A percentile compares a stretch with the other conserved stretches of the same genome.
These are phyloP conservation scores for Saturnispora kantuleensis DNA, from an alignment of 805 yeast genomes.

Conservation along the genomic window DNA sequence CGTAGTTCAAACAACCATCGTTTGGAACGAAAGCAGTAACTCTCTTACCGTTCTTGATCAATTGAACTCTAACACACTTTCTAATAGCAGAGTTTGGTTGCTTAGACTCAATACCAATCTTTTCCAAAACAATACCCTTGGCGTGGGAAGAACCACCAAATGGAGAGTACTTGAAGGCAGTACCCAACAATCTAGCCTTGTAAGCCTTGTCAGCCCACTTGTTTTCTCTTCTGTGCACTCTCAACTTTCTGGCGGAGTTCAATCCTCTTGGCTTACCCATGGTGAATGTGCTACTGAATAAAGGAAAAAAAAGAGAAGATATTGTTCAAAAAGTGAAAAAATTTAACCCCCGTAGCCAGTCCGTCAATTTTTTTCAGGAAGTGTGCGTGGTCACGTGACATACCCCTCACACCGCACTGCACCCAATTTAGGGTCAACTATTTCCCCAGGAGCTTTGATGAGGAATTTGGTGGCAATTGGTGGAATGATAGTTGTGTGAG, in stretches of 20 bases:
- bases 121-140: slow-evolving; percentile 98
- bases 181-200: slow-evolving; percentile 98
- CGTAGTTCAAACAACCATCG: slow-evolving; percentile 99
- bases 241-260: slow-evolving; percentile 99
- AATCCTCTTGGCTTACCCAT: slow-evolving; percentile 99
- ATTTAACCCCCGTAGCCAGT: background rate
- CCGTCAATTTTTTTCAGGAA: no score
- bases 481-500: no score
- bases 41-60: slow-evolving; percentile 99
- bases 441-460: no score
- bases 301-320: background rate
- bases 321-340: background rate
- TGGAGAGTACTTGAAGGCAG: slow-evolving; percentile 99
- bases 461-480: no score
- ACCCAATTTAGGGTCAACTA: no score
- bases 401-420: no score
- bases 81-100: slow-evolving; percentile 99
- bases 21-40: slow-evolving; percentile 99
- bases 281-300: slow-evolving; percentile 6
- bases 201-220: slow-evolving; percentile 99
- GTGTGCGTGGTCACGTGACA: slow-evolving; percentile 1
- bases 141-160: slow-evolving; percentile 99
- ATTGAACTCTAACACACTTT: slow-evolving; percentile 99
- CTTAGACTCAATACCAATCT: slow-evolving; percentile 99
- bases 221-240: slow-evolving; percentile 99